Percentiles rank a stretch among this genome's conserved stretches.
phyloP scores from a whole-genome alignment of 2,329 filamentous ascomycete species.

The Cercospora sp. region DNA sequence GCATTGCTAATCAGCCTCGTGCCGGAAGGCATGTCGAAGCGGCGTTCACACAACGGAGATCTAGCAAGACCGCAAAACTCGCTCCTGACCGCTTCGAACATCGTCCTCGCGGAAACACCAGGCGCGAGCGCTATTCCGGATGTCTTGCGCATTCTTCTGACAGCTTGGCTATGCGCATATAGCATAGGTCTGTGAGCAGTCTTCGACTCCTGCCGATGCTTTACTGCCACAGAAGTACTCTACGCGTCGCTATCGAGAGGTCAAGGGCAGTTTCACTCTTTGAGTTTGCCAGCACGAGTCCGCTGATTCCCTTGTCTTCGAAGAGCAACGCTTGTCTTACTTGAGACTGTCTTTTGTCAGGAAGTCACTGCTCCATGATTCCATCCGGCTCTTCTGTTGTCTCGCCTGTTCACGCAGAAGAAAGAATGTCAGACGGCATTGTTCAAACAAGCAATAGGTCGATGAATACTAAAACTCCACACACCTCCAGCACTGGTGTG shows the following conservation, averaged over 20 bases:
- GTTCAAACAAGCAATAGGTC: constrained; percentile 4
- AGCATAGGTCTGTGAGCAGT: neutral
- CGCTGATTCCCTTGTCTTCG: neutral
- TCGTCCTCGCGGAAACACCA: neutral
- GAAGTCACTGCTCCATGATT: neutral
- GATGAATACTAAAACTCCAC: constrained; percentile 6
- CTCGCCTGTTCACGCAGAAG: neutral
- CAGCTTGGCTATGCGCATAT: neutral
- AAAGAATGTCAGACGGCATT: constrained; percentile 2
- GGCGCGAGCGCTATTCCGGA: neutral
- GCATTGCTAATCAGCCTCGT: neutral
- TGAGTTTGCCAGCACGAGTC: neutral
- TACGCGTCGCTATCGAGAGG: neutral
- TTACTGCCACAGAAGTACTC: neutral
- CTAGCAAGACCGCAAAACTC: neutral
- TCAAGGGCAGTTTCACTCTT: neutral
- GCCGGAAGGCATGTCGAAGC: neutral
- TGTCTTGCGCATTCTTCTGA: neutral
- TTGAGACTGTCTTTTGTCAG: neutral
- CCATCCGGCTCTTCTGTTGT: neutral
- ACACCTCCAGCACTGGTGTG: neutral
- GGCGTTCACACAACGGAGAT: neutral
- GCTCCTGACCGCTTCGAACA: neutral
- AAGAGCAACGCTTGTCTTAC: neutral
- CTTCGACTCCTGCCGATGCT: neutral